Conservation (phyloP, 2,329 filamentous ascomycete species). For the Aspergillus costaricaensis region DNA sequence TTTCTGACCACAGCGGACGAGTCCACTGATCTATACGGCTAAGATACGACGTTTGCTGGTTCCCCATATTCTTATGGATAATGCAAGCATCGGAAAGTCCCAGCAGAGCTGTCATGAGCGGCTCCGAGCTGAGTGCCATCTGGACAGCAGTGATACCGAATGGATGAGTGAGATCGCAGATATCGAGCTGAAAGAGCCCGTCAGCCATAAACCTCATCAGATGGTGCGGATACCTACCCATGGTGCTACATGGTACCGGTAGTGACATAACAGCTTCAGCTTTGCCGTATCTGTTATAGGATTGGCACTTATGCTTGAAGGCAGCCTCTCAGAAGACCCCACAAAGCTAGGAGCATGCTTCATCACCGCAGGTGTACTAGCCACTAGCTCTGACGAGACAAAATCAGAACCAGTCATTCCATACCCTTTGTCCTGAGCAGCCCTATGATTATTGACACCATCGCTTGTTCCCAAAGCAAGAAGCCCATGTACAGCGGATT, state of each 20-base stretch:
- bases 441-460: neutral
- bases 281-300: constrained; percentile 13
- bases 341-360: neutral
- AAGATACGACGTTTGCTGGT: neutral
- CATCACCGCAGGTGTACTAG: no score
- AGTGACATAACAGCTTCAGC: constrained; percentile 47
- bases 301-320: neutral
- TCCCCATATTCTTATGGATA: neutral
- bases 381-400: no score
- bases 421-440: neutral
- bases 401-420: neutral
- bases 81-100: constrained; percentile 24
- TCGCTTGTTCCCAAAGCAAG: constrained; percentile 24
- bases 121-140: constrained; percentile 23
- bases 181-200: constrained; percentile 40
- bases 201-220: no score
- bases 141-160: constrained; percentile 45
- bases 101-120: constrained; percentile 23
- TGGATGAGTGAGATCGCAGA: constrained; percentile 44
- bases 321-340: neutral
- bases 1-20: neutral
- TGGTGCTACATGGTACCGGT: constrained; percentile 49
- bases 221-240: constrained; percentile 40
- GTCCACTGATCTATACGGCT: neutral
- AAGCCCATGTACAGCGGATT: constrained; percentile 28